Evolutionary conservation across 331 rosid species (phyloP).

Genomic region (Rosa hybrid): DNA sequence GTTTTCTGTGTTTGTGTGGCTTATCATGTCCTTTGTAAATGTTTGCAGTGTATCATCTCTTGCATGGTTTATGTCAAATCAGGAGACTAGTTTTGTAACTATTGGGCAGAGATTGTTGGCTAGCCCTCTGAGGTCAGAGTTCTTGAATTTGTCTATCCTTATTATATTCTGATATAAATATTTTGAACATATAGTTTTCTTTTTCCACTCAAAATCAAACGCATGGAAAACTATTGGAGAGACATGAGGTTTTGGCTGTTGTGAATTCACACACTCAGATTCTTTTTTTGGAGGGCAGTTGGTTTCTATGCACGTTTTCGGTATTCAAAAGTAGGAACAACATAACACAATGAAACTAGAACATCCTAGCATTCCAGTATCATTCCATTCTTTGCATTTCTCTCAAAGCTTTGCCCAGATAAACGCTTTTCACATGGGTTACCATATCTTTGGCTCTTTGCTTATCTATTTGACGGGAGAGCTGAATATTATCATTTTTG

Average conservation of each 20-base stretch:
- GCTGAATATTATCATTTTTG: conserved; percentile 28
- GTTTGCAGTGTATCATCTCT: conserved; percentile 94
- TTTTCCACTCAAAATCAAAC: neutral
- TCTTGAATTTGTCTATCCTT: conserved; percentile 6
- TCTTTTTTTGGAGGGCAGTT: neutral
- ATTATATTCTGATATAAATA: neutral
- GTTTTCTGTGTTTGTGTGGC: conserved; percentile 13
- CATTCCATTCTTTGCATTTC: neutral
- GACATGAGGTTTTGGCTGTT: neutral
- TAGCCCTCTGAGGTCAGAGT: conserved; percentile 75
- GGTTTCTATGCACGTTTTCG: neutral
- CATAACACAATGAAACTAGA: neutral
- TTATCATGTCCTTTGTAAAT: conserved; percentile 24
- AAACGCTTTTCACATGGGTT: neutral
- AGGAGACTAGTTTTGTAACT: conserved; percentile 93
- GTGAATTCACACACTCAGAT: neutral
- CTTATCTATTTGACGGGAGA: conserved; percentile 13
- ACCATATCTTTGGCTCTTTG: neutral
- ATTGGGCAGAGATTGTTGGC: conserved; percentile 97
- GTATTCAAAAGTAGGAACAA: neutral
- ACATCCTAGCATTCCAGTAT: neutral
- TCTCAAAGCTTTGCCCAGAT: neutral
- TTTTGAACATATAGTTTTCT: neutral
- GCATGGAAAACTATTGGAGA: neutral
- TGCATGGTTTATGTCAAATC: conserved; percentile 99